These are phyloP conservation scores for Coniochaeta sp. DNA, from an alignment of 2,329 filamentous ascomycete genomes.

Conservation along the genomic window DNA sequence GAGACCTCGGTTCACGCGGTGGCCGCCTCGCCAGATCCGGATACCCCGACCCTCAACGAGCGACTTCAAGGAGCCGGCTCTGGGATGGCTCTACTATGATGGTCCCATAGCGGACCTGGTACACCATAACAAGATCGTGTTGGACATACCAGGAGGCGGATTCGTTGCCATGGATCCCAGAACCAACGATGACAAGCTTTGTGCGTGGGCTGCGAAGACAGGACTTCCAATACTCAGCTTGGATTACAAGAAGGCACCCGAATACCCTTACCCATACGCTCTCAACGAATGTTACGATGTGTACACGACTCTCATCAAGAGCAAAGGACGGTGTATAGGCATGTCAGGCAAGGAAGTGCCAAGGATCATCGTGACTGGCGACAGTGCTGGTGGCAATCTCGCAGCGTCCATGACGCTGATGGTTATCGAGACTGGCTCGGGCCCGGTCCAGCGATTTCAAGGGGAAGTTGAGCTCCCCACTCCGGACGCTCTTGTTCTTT, in stretches of 20 bases:
- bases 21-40: constrained; percentile 72
- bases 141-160: constrained; percentile 90
- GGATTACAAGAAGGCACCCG: constrained; percentile 83
- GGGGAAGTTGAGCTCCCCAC: not conserved
- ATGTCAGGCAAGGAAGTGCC: constrained; percentile 59
- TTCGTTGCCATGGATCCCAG: constrained; percentile 97
- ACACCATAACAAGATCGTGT: constrained; percentile 67
- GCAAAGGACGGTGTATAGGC: constrained; percentile 67
- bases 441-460: constrained; percentile 29
- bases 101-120: constrained; percentile 72
- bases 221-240: constrained; percentile 84
- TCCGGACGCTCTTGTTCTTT: constrained; percentile 53
- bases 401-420: constrained; percentile 78
- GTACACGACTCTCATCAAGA: constrained; percentile 66
- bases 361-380: constrained; percentile 65
- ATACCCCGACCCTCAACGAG: constrained; percentile 76
- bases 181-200: constrained; percentile 86
- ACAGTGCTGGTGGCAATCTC: constrained; percentile 77
- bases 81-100: constrained; percentile 91
- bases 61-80: constrained; percentile 74
- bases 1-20: constrained; percentile 71
- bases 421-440: constrained; percentile 69
- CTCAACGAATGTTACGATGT: constrained; percentile 84
- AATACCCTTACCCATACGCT: constrained; percentile 78
- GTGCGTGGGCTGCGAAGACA: constrained; percentile 84